phyloP scores from a whole-genome alignment of 768 basidiomycete species.

The Hygrophorus russula region DNA sequence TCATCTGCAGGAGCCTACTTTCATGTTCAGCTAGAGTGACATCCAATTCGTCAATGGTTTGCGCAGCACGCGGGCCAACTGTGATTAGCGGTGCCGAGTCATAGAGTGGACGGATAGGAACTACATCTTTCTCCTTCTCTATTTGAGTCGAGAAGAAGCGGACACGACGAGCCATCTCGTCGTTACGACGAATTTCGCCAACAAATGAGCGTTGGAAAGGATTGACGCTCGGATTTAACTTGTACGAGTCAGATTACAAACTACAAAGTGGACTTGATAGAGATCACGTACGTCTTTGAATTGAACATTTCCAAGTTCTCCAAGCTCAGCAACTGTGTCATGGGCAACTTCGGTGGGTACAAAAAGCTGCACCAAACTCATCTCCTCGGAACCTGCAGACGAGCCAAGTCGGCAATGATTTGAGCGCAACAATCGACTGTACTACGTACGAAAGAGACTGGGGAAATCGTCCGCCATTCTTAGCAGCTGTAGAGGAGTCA shows the following conservation, averaged over 20 bases:
- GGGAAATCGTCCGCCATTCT: constrained; percentile 76
- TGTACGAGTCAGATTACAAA: constrained; percentile 7
- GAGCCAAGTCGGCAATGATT: constrained; percentile 6
- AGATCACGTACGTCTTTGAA: constrained; percentile 78
- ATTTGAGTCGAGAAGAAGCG: constrained; percentile 86
- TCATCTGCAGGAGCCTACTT: constrained; percentile 77
- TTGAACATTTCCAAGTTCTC: constrained; percentile 90
- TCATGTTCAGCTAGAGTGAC: constrained; percentile 83
- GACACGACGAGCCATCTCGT: constrained; percentile 92
- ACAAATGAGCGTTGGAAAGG: constrained; percentile 98
- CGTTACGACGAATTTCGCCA: constrained; percentile 87
- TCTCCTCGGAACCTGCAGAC: constrained; percentile 80
- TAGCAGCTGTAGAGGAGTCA: neutral
- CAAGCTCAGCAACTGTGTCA: constrained; percentile 90
- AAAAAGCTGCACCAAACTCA: constrained; percentile 96
- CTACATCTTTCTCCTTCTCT: constrained; percentile 69
- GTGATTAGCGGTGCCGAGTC: constrained; percentile 84
- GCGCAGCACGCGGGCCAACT: constrained; percentile 85
- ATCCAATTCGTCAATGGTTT: constrained; percentile 90
- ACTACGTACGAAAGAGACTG: constrained; percentile 68
- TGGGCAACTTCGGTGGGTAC: constrained; percentile 97
- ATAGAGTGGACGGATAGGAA: constrained; percentile 75
- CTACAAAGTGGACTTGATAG: neutral
- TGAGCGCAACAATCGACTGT: neutral
- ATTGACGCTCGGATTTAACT: constrained; percentile 93